Base-by-base conservation (phyloP, 1,139 yeast genomes). In the Pichia sorboxylosa region DNA sequence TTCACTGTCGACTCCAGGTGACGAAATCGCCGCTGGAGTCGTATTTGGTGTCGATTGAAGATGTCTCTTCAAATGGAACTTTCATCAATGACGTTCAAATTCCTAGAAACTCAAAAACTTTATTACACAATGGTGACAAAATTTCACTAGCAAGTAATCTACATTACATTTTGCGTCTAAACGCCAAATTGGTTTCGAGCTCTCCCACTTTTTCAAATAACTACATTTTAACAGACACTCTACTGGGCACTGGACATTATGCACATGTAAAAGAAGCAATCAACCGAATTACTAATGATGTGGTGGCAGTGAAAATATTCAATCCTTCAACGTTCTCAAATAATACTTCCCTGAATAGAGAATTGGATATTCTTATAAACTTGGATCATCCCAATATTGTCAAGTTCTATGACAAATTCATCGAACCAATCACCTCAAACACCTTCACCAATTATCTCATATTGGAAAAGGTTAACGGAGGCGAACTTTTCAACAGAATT, bases 181-280 rank as follows among this genome's bases (percentile, higher is more conserved):
- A 57, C 23, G 41, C 37, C 11, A 44, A 36, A 15, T 37, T 28
- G 16, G 29, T 30, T 49, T 29, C 39, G 42, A 46, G 29, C 58
- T 33, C 22, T 15, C 9, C 23, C 4, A 39, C 75, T 7, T 72
- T 78, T 40, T 73, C 66, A 42, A 81, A 76, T 47, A 68, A 69
- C 39, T 80, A 76, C 47, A 59, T 71, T 1, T 44, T 77, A 19
- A 35, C 39, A 5, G 81, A 82, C 0, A 63, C 61, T 36, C 72
- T 75, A 41, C 55, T 80, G 18, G 92, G 92, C 0, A 59, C 78
- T 4, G 92, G 92, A 0, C 90, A 78, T 54, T 80, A 79, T 50
- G 90, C 90, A 1, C 71, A 74, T 14, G 92, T 80, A 2, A 75
- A 72, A 48, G 83, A 77, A 42, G 84, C 84, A 3, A 59, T 64